Evolutionary conservation across 306 rosid genomes (phyloP).

Genomic region (Oemleria cerasiformis): DNA sequence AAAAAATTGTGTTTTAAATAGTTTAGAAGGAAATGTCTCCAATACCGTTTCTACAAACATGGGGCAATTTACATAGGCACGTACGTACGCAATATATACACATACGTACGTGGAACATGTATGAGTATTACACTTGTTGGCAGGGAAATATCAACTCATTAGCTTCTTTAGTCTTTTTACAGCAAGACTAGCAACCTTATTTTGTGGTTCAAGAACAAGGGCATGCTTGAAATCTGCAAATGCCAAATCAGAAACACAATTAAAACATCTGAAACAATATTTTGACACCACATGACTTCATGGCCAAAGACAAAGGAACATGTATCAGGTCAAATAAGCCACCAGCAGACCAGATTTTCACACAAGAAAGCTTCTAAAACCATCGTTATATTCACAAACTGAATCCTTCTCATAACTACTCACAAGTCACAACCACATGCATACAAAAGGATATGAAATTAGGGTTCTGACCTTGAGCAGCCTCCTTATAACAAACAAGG

Average conservation of each 20-base stretch:
- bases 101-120: no score
- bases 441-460: background rate
- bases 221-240: slow-evolving; percentile 84
- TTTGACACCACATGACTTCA: background rate
- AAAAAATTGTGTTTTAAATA: no score
- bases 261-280: background rate
- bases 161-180: slow-evolving; percentile 59
- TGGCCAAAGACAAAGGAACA: background rate
- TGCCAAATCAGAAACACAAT: slow-evolving; percentile 10
- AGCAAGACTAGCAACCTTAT: slow-evolving; percentile 61
- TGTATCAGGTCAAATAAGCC: background rate
- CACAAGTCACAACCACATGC: background rate
- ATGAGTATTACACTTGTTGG: background rate
- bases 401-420: background rate
- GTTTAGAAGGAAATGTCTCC: no score
- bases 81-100: no score
- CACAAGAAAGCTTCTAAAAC: background rate
- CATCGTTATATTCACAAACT: background rate
- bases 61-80: no score
- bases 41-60: no score
- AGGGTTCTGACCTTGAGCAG: slow-evolving; percentile 58
- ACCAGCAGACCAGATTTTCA: background rate
- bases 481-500: slow-evolving; percentile 53
- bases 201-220: slow-evolving; percentile 76
- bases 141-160: slow-evolving; percentile 35